phyloP scores from a whole-genome alignment of 179 eudicot species.

The Spinacia oleracea region DNA sequence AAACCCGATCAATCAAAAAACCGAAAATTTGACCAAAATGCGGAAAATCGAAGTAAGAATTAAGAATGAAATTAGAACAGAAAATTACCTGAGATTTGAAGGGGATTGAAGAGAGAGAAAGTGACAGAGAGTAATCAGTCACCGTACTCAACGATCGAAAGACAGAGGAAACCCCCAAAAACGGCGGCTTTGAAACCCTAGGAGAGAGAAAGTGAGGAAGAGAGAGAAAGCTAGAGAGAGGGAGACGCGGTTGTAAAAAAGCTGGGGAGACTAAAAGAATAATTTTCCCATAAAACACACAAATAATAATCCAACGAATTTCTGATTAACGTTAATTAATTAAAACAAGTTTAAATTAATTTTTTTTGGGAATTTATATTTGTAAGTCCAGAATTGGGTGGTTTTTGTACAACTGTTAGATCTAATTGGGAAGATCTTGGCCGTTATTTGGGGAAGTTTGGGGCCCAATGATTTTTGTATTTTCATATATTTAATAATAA shows the following conservation, averaged over 20 bases:
- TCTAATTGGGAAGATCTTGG: constrained; percentile 13
- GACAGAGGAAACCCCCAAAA: constrained; percentile 17
- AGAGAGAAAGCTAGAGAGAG: constrained; percentile 21
- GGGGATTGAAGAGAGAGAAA: constrained; percentile 27
- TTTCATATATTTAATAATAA: not conserved
- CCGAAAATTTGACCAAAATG: constrained; percentile 2
- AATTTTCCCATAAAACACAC: constrained; percentile 6
- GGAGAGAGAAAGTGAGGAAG: constrained; percentile 39
- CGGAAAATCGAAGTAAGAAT: constrained; percentile 5
- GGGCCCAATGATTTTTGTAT: constrained; percentile 3
- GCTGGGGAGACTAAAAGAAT: constrained; percentile 6
- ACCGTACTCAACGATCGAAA: constrained; percentile 17
- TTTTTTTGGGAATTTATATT: not conserved
- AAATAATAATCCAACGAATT: constrained; percentile 16
- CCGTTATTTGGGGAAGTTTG: not conserved
- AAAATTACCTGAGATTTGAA: constrained; percentile 31
- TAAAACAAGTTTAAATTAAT: too few species aligned
- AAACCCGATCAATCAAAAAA: constrained; percentile 11
- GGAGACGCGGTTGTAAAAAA: constrained; percentile 30
- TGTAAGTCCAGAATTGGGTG: constrained; percentile 8
- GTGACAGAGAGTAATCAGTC: constrained; percentile 15
- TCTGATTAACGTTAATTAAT: not conserved
- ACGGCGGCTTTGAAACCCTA: constrained; percentile 74
- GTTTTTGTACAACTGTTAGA: not conserved
- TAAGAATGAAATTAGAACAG: not conserved